Percentiles rank a stretch among this genome's conserved stretches.
Conservation (phyloP, 2,329 filamentous ascomycete genomes). For the Myriosclerotinia duriaeana region DNA sequence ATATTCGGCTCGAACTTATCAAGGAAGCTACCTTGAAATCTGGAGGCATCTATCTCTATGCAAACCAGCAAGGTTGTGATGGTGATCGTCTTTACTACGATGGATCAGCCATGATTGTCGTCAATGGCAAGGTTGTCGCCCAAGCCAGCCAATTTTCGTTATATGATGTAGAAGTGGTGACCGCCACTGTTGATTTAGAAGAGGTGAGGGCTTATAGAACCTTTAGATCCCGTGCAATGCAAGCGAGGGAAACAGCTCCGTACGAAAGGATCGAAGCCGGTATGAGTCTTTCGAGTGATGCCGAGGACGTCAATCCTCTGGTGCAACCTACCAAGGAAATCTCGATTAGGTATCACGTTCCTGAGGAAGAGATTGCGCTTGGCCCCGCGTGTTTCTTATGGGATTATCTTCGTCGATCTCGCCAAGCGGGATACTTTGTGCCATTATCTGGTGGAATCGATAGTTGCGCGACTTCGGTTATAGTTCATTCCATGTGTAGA, state of each 20-base stretch:
- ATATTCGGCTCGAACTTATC: conserved; percentile 64
- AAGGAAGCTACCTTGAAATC: conserved; percentile 62
- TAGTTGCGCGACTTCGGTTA: conserved; percentile 20
- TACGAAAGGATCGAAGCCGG: conserved; percentile 46
- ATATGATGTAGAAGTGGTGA: conserved; percentile 64
- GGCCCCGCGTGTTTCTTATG: conserved; percentile 22
- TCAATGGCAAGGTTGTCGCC: conserved; percentile 60
- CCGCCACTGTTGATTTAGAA: conserved; percentile 68
- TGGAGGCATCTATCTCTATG: conserved; percentile 60
- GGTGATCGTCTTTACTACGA: conserved; percentile 59
- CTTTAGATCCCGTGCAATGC: conserved; percentile 27
- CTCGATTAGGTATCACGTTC: conserved; percentile 11
- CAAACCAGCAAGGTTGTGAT: conserved; percentile 60
- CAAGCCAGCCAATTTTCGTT: conserved; percentile 49
- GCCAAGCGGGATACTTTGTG: conserved; percentile 23
- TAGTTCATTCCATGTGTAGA: conserved; percentile 43
- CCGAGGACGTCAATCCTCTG: conserved; percentile 47
- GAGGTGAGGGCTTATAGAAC: conserved; percentile 63
- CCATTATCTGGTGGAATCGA: conserved; percentile 24
- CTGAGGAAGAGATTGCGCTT: conserved; percentile 23
- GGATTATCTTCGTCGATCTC: conserved; percentile 21
- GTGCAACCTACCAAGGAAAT: conserved; percentile 38
- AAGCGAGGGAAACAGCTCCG: conserved; percentile 36
- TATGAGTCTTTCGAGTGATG: conserved; percentile 46
- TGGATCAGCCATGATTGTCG: conserved; percentile 58